phyloP scores from a whole-genome alignment of 2,329 filamentous ascomycete species.

The Corinectria fuckeliana region DNA sequence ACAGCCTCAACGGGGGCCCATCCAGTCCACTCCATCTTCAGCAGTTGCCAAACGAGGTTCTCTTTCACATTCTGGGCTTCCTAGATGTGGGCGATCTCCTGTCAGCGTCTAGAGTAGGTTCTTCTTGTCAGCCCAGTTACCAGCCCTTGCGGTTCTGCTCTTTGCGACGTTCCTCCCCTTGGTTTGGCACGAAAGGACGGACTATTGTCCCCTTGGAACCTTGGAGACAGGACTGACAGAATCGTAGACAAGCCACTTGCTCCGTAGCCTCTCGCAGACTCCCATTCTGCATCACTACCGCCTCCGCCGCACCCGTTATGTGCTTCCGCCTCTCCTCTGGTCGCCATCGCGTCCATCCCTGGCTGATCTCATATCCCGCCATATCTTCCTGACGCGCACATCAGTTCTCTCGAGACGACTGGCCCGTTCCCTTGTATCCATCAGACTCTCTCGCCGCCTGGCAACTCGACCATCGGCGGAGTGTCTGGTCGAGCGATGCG shows the following conservation, averaged over 20 bases:
- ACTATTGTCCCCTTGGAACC: neutral
- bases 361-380: constrained; percentile 65
- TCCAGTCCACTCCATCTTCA: constrained; percentile 40
- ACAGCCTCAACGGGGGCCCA: neutral
- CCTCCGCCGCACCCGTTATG: constrained; percentile 60
- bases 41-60: constrained; percentile 61
- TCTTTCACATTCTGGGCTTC: constrained; percentile 61
- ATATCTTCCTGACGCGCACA: constrained; percentile 72
- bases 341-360: constrained; percentile 65
- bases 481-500: constrained; percentile 66
- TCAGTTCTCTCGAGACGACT: constrained; percentile 69
- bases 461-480: constrained; percentile 65
- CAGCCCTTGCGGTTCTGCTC: neutral
- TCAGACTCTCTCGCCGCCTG: constrained; percentile 68
- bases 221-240: constrained; percentile 26
- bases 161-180: neutral
- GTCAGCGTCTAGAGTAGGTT: constrained; percentile 61
- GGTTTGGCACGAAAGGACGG: neutral
- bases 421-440: constrained; percentile 68
- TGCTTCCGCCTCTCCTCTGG: constrained; percentile 62
- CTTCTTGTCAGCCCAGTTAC: neutral
- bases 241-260: constrained; percentile 63
- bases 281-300: constrained; percentile 71
- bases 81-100: constrained; percentile 65
- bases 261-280: constrained; percentile 67